Evolutionary conservation across 768 basidiomycete genomes (phyloP).

Genomic region (Trametes cinnabarina): DNA sequence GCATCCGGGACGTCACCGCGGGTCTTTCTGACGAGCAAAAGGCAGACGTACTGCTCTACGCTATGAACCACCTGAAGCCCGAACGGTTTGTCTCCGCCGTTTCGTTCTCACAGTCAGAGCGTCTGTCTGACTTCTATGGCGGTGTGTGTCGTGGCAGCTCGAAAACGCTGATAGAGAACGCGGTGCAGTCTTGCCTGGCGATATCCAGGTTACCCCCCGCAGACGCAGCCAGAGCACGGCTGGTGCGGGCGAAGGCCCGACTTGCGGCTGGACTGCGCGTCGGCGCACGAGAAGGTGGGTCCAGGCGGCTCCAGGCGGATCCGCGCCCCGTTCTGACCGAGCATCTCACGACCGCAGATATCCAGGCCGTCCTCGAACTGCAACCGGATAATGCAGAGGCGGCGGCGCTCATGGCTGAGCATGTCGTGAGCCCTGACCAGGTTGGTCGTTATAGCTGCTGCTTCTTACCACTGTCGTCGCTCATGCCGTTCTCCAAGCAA

Average conservation of each 20-base stretch:
- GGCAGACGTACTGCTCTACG: constrained; percentile 69
- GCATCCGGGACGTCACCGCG: constrained; percentile 64
- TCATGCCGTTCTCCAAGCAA: constrained; percentile 24
- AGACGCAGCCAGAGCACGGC: constrained; percentile 56
- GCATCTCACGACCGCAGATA: constrained; percentile 43
- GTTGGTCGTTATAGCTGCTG: constrained; percentile 32
- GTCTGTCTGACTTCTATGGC: constrained; percentile 11
- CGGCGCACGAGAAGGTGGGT: constrained; percentile 63
- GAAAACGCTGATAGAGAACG: constrained; percentile 68
- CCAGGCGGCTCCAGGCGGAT: constrained; percentile 22
- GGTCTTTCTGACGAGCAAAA: constrained; percentile 64
- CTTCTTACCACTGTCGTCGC: constrained; percentile 7
- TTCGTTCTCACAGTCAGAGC: constrained; percentile 2
- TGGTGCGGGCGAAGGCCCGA: constrained; percentile 65
- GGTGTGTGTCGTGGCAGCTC: constrained; percentile 34
- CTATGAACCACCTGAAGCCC: constrained; percentile 76
- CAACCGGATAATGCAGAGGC: constrained; percentile 74
- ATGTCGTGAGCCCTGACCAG: constrained; percentile 57
- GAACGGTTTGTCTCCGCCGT: constrained; percentile 50
- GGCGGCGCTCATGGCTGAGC: constrained; percentile 54
- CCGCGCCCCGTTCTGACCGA: constrained; percentile 14
- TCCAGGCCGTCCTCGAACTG: constrained; percentile 56
- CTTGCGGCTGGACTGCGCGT: constrained; percentile 57
- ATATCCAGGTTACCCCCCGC: constrained; percentile 50
- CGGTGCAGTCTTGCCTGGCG: constrained; percentile 66